These are phyloP conservation scores for Triticum aestivum DNA, from an alignment of 176 grass and related monocot species.

Conservation along the genomic window IWGSC_CS_RefSeq_v2.1 NC_057798.1:699389011-699389510, in stretches of 20 bases:
- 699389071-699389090: constrained; percentile 40
- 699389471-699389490: background rate
- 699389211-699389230: constrained; percentile 45
- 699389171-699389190: constrained; percentile 37
- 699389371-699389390: constrained; percentile 14
- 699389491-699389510: background rate
- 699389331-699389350: background rate
- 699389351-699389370: background rate
- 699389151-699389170: constrained; percentile 44
- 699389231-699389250: constrained; percentile 46
- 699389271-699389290: constrained; percentile 35
- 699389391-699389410: background rate
- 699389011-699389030: constrained; percentile 38
- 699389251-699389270: constrained; percentile 40
- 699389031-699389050: background rate
- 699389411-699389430: background rate
- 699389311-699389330: background rate
- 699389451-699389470: constrained; percentile 3
- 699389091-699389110: constrained; percentile 40
- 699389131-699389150: constrained; percentile 27
- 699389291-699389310: background rate
- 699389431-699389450: accelerated
- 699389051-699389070: constrained; percentile 20
- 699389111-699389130: constrained; percentile 48
- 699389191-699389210: constrained; percentile 41